Base-by-base conservation (phyloP, 2,329 filamentous ascomycete genomes). In the Xylariomycetidae sp. region DNA sequence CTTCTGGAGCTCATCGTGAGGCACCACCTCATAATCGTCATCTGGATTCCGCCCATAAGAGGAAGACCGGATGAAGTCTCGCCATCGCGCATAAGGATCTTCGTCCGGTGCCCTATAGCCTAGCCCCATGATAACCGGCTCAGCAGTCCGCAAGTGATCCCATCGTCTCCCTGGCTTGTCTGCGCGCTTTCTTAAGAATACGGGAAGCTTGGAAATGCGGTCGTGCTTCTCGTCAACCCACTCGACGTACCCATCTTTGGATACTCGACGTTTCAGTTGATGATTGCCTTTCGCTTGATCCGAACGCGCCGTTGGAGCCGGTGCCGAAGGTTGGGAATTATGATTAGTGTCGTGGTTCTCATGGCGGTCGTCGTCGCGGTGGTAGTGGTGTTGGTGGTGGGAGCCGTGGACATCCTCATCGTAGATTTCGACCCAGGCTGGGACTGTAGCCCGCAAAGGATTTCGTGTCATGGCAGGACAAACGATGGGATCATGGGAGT, bases 61-160 rank as follows among this genome's bases (percentile, higher is more conserved):
- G 3, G 72, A 74, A 10, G 74, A 74, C 17, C 63, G 62, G 16
- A 78, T 58, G 47, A 76, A 78, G 31, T 69, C 64, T 9, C 60
- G 58, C 74, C 74, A 80, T 17, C 63, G 61, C 15, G 64, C 53
- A 36, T 62, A 61, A 10, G 69, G 58, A 26, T 64, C 61, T 30
- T 59, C 52, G 22, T 60, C 53, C 4, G 61, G 51, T 10, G 65
- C 61, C 36, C 58, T 57, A 41, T 70, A 67, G 25, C 64, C 62
- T 16, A 72, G 62, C 17, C 54, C 54, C 30, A 78, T 70, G 42
- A 80, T 77, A 42, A 79, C 73, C 4, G 75, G 74, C 38, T 79
- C 74, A 20, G 70, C 64, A 3, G 72, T 70, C 33, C 75, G 70
- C 32, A 79, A 53, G 47, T 80, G 73, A 46, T 80, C 75, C 74